Conservation (phyloP, 2,329 filamentous ascomycete species). For the Zelopaecilomyces penicillatus region DNA sequence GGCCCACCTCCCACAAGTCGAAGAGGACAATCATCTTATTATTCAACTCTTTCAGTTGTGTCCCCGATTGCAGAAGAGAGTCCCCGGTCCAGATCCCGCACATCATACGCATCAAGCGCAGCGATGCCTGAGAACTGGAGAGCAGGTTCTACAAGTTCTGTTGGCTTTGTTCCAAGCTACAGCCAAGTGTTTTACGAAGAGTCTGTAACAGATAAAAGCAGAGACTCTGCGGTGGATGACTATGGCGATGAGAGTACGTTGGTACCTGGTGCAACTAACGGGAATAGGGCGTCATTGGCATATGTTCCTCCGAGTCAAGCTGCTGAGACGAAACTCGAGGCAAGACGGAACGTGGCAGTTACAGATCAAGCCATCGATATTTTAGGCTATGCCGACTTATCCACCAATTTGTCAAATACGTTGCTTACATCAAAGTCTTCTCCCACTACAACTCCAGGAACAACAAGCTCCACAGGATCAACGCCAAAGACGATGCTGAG, state of each 20-base stretch:
- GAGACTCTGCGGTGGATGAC: conserved; percentile 22
- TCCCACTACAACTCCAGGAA: conserved; percentile 9
- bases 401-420: conserved; percentile 38
- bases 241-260: conserved; percentile 4
- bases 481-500: conserved; percentile 41
- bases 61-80: conserved; percentile 71
- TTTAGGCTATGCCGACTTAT: conserved; percentile 34
- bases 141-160: conserved; percentile 34
- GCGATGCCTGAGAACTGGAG: conserved; percentile 64
- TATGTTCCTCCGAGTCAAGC: too few relatives aligned
- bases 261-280: neutral
- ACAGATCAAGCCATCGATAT: too few relatives aligned
- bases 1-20: conserved; percentile 54
- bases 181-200: conserved; percentile 44
- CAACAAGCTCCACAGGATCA: conserved; percentile 14
- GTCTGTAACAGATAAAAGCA: conserved; percentile 35
- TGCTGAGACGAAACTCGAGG: too few relatives aligned
- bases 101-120: conserved; percentile 63
- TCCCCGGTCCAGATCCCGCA: conserved; percentile 46
- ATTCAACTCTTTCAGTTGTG: conserved; percentile 58
- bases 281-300: neutral
- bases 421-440: conserved; percentile 21
- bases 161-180: conserved; percentile 36
- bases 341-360: too few relatives aligned
- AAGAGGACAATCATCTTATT: conserved; percentile 54